Conservation (phyloP, 495 filamentous ascomycete genomes). For the Neurospora sp. region DNA sequence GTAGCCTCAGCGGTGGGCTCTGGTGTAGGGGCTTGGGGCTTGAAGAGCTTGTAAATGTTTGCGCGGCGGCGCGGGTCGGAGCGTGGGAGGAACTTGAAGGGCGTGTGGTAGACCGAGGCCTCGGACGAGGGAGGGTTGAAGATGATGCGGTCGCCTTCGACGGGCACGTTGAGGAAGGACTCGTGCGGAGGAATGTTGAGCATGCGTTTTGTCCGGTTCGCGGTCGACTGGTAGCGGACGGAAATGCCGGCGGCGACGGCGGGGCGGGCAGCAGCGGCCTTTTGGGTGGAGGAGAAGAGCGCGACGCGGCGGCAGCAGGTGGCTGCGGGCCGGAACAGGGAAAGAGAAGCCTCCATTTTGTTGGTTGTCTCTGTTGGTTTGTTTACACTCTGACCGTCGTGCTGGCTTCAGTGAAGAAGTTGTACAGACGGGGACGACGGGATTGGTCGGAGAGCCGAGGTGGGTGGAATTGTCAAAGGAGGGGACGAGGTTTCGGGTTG, state of each 20-base stretch:
- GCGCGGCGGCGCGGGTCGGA: conserved; percentile 58
- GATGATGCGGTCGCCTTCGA: conserved; percentile 58
- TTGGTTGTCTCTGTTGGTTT: neutral
- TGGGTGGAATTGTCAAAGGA: neutral
- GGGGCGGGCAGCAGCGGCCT: conserved; percentile 10
- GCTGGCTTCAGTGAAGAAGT: neutral
- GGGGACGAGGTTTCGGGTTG: neutral
- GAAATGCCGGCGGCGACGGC: conserved; percentile 29
- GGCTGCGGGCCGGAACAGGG: conserved; percentile 5
- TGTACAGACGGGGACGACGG: neutral
- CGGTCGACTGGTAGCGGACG: conserved; percentile 55
- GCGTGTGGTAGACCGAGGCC: conserved; percentile 76
- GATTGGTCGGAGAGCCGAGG: neutral
- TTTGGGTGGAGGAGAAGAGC: conserved; percentile 20
- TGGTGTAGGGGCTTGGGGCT: conserved; percentile 4
- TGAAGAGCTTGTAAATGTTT: conserved; percentile 29
- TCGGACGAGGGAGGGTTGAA: conserved; percentile 89
- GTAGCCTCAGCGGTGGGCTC: neutral
- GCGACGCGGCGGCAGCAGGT: conserved; percentile 13
- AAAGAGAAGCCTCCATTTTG: conserved; percentile 11
- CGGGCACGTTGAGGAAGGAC: conserved; percentile 48
- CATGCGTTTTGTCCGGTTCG: conserved; percentile 59
- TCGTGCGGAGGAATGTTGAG: conserved; percentile 64
- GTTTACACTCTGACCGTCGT: neutral
- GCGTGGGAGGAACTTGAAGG: conserved; percentile 77